Evolutionary conservation across 2,329 filamentous ascomycete genomes (phyloP).

Genomic region (Colletotrichum spinosum): DNA sequence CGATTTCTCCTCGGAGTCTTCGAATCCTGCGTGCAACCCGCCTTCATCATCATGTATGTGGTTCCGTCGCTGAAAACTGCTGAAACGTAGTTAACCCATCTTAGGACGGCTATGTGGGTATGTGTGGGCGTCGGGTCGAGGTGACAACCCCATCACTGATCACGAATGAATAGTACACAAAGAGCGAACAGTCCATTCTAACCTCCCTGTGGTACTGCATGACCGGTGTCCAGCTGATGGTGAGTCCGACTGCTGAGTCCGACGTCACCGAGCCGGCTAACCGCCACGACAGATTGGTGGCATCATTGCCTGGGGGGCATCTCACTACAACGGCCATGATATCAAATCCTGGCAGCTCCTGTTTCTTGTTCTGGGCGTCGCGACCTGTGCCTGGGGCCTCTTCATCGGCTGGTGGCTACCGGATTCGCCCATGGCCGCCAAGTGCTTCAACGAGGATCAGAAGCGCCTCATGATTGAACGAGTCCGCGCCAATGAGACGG

Average conservation of each 20-base stretch:
- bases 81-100: background rate
- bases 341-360: conserved; percentile 58
- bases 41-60: conserved; percentile 54
- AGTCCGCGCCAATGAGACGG: conserved; percentile 79
- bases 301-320: conserved; percentile 66
- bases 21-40: conserved; percentile 50
- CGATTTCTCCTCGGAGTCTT: conserved; percentile 39
- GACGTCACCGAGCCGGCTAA: background rate
- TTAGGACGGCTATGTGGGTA: conserved; percentile 53
- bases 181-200: conserved; percentile 69
- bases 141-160: too few relatives aligned
- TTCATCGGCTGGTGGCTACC: conserved; percentile 68
- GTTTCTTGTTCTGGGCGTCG: conserved; percentile 71
- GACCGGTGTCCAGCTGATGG: conserved; percentile 67
- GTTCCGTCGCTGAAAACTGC: background rate
- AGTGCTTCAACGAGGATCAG: conserved; percentile 71
- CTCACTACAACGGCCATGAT: conserved; percentile 56
- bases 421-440: conserved; percentile 68
- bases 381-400: conserved; percentile 68
- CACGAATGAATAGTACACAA: conserved; percentile 47
- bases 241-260: background rate
- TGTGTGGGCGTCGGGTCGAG: background rate
- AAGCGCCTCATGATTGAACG: conserved; percentile 76
- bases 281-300: conserved; percentile 54
- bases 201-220: conserved; percentile 75